Base-by-base conservation (phyloP, 2,329 filamentous ascomycete species). In the Sporothrix phasma region DNA sequence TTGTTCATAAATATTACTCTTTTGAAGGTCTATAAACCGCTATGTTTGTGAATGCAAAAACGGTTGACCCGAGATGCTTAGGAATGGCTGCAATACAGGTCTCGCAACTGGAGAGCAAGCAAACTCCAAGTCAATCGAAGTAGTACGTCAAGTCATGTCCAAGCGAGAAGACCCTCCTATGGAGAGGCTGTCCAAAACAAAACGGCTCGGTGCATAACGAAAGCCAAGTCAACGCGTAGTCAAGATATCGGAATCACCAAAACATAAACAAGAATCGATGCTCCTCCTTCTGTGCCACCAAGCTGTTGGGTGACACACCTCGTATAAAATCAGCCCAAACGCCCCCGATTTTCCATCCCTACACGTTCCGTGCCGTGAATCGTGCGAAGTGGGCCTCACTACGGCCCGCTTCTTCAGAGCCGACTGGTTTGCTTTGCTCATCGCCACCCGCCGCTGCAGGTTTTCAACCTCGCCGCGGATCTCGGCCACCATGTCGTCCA, bases 401-500 rank as follows among this genome's bases (percentile, higher is more conserved):
- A 58, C 2, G 51, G n/a, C 43, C 49, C 61, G 61, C 51, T 58
- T 63, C 41, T 58, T 63, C 3, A 53, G 61, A 3, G 24, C 17
- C 24, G 59, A 24, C 45, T 46, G 22, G 47, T 31, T 15, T 34
- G 41, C 17, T 15, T 45, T 60, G 19, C 62, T 61, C 34, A 64
- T 65, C 78, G 64, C 45, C 7, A 58, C 62, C 24, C 56, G 58
- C 26, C 34, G 64, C 77, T 70, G 74, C 75, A 73, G 80, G 68
- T 78, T 81, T 71, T 89, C 86, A 39, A 96, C 83, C 74, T 96
- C 91, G 5, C 78, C 79, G 71, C 80, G 84, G 61, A 96, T 81
- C 76, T 96, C 90, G 43, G 82, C 79, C 10, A 95, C 82, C 31
- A 89, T 89, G 71, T 94, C 90, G 65, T 89, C 87, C 58, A 95